A percentile compares a stretch with the other conserved stretches of the same genome.
phyloP scores from a whole-genome alignment of 1,139 yeast genomes.

The Scheffersomyces lignicola region DNA sequence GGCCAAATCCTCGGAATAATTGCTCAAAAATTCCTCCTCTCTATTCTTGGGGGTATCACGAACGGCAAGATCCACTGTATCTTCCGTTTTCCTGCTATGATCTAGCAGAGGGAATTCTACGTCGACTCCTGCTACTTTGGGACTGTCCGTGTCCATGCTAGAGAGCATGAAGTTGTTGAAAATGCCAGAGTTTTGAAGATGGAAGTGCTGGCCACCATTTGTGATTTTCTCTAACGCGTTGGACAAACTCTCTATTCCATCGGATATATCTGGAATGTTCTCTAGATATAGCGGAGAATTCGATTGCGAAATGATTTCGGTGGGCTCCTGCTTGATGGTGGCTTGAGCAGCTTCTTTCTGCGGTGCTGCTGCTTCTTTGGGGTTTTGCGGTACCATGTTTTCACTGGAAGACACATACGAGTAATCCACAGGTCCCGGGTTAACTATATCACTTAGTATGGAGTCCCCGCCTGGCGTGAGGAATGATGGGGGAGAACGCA shows the following conservation, averaged over 20 bases:
- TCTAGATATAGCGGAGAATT: not conserved
- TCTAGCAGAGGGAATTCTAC: not conserved
- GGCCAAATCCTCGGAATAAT: conserved; percentile 23
- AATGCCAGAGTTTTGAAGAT: conserved; percentile 29
- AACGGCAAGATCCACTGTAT: not conserved
- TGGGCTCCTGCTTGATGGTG: not conserved
- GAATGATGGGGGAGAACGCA: conserved; percentile 13
- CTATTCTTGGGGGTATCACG: not conserved
- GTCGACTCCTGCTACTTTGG: not conserved
- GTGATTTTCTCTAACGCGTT: conserved; percentile 29
- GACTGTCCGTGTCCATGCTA: conserved; percentile 2
- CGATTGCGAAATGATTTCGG: not conserved
- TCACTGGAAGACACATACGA: too few relatives aligned
- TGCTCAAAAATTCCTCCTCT: conserved; percentile 14
- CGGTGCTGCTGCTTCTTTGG: too few relatives aligned
- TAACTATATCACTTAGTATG: conserved; percentile 8
- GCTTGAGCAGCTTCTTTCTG: too few relatives aligned
- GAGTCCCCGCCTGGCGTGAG: conserved; percentile 16
- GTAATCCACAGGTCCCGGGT: too few relatives aligned
- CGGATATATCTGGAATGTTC: conserved; percentile 2
- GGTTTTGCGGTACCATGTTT: too few relatives aligned
- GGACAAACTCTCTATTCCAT: conserved; percentile 30
- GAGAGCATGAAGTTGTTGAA: conserved; percentile 24
- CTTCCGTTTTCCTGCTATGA: not conserved
- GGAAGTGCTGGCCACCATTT: conserved; percentile 27